These are phyloP conservation scores for Yarrowia sp. DNA, from an alignment of 805 yeast genomes.

Conservation along the genomic window DNA sequence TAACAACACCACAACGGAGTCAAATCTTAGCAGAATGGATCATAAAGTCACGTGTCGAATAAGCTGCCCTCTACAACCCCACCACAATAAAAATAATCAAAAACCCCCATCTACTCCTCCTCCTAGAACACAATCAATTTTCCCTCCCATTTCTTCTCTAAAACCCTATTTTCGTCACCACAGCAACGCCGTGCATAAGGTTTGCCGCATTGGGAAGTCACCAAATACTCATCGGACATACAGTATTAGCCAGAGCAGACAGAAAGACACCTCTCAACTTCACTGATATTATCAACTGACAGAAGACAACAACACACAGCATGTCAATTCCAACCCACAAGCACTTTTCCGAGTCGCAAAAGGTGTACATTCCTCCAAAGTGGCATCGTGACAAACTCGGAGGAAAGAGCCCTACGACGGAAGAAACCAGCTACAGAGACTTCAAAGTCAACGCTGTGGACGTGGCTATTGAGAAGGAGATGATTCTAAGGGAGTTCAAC, in stretches of 20 bases:
- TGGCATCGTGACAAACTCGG: slow-evolving; percentile 11
- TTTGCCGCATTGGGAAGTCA: background rate
- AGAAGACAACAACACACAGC: background rate
- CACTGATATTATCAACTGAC: no score
- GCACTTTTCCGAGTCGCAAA: background rate
- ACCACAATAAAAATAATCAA: no score
- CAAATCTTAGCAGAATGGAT: no score
- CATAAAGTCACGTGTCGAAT: no score
- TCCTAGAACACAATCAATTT: no score
- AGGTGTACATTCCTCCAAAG: slow-evolving; percentile 24
- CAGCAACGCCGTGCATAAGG: background rate
- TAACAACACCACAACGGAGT: no score
- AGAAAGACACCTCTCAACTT: no score
- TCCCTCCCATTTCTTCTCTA: no score
- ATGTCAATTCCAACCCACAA: slow-evolving; percentile 18
- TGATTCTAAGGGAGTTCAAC: slow-evolving; percentile 3
- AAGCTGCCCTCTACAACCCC: no score
- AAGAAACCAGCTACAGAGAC: background rate
- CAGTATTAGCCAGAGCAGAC: background rate
- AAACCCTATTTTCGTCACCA: background rate
- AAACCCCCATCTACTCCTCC: no score
- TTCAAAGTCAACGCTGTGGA: background rate
- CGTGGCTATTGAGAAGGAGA: slow-evolving; percentile 14
- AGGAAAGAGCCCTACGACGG: background rate
- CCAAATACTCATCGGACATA: slow-evolving; percentile 1